Conservation (phyloP, 1,284 basidiomycete species). For the Microbotryomycetes sp. region DNA sequence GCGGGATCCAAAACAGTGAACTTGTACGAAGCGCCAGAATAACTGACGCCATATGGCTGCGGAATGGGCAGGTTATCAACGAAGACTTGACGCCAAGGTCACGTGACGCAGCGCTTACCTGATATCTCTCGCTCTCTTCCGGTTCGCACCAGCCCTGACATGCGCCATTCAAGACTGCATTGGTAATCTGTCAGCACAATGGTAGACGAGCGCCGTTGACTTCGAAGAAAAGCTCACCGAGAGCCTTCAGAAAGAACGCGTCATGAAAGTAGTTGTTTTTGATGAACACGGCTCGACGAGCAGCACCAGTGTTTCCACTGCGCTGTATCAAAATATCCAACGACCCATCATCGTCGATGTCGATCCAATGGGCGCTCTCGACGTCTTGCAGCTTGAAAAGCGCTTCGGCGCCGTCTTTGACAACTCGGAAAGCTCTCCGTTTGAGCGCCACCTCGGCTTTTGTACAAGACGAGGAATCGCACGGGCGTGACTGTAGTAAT, state of each 20-base stretch:
- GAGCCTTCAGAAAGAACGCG: slow-evolving; percentile 96
- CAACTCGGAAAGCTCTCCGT: slow-evolving; percentile 56
- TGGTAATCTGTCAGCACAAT: slow-evolving; percentile 1
- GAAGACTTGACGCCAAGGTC: not conserved
- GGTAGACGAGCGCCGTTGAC: not conserved
- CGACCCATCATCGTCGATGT: slow-evolving; percentile 94
- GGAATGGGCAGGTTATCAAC: not conserved
- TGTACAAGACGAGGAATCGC: slow-evolving; percentile 44
- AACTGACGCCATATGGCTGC: slow-evolving; percentile 86
- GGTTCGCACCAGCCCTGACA: slow-evolving; percentile 71
- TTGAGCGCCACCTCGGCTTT: slow-evolving; percentile 38
- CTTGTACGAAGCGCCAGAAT: slow-evolving; percentile 91
- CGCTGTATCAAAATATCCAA: slow-evolving; percentile 87
- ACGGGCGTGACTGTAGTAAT: slow-evolving; percentile 66
- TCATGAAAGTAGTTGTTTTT: slow-evolving; percentile 99
- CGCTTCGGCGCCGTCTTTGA: slow-evolving; percentile 56
- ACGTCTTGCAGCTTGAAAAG: slow-evolving; percentile 69
- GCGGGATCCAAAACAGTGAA: slow-evolving; percentile 92
- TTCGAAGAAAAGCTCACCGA: slow-evolving; percentile 51
- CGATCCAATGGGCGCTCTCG: slow-evolving; percentile 69
- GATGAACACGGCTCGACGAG: slow-evolving; percentile 59
- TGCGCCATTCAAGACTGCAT: slow-evolving; percentile 79
- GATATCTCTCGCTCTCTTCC: slow-evolving; percentile 48
- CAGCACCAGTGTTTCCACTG: slow-evolving; percentile 52
- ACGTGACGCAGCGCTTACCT: slow-evolving; percentile 8